Evolutionary conservation across 805 yeast genomes (phyloP).

Genomic region (Monosporozyma unispora): DNA sequence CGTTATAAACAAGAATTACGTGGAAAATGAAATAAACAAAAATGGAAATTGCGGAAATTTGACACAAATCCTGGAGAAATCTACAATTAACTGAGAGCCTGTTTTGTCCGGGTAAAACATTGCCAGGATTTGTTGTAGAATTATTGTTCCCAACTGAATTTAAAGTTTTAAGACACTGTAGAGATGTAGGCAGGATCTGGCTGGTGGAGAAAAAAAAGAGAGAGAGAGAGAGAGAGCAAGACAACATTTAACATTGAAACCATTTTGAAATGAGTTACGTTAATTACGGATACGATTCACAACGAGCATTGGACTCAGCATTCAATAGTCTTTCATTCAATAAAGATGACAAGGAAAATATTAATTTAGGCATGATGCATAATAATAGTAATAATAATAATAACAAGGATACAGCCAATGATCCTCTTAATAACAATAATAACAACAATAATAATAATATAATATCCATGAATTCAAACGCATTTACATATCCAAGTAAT

Average conservation of each 20-base stretch:
- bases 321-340: conserved; percentile 9
- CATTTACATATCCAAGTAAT: background rate
- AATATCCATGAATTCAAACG: background rate
- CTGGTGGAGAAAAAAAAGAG: background rate
- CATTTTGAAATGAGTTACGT: conserved; percentile 9
- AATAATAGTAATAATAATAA: background rate
- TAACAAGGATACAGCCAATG: background rate
- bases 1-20: too few relatives aligned
- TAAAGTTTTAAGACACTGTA: background rate
- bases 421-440: background rate
- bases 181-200: background rate
- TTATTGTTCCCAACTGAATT: too few relatives aligned
- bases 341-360: background rate
- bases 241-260: background rate
- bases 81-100: too few relatives aligned
- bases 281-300: conserved; percentile 11
- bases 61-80: too few relatives aligned
- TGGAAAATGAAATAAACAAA: too few relatives aligned
- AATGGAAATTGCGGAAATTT: too few relatives aligned
- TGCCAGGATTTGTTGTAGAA: too few relatives aligned
- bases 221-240: background rate
- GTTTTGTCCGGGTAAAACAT: too few relatives aligned
- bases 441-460: background rate
- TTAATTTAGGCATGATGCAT: background rate
- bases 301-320: conserved; percentile 7